phyloP scores from a whole-genome alignment of 148 eudicot genomes.

The Nepenthes mirabilis region DNA sequence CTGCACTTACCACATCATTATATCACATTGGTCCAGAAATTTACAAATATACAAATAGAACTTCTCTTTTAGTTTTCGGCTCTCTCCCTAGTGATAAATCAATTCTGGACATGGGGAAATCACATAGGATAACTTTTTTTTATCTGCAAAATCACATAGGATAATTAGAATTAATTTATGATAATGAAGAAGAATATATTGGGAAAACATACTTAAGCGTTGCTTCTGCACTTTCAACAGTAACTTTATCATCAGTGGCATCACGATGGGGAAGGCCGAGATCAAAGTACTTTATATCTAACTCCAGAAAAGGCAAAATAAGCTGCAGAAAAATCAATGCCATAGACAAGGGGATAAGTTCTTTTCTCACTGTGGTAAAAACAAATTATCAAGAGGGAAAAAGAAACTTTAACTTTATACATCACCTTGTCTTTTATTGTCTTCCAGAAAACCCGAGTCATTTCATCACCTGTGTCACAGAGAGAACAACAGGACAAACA shows the following conservation, averaged over 20 bases:
- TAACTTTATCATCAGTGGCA: conserved; percentile 42
- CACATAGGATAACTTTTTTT: neutral
- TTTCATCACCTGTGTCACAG: conserved; percentile 31
- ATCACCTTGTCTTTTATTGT: conserved; percentile 39
- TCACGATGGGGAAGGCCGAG: conserved; percentile 48
- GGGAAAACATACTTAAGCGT: conserved; percentile 27
- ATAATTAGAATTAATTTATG: no score
- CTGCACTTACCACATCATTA: conserved; percentile 19
- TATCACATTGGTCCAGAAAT: neutral
- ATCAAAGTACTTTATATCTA: conserved; percentile 36
- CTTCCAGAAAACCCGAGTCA: conserved; percentile 43
- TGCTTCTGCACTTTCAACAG: conserved; percentile 47
- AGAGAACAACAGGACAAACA: conserved; percentile 1
- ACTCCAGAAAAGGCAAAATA: conserved; percentile 27
- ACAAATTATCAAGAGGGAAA: neutral
- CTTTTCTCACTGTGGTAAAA: neutral
- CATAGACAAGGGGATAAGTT: neutral
- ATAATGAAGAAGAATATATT: neutral
- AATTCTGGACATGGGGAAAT: no score
- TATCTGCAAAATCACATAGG: neutral
- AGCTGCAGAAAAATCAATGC: conserved; percentile 16
- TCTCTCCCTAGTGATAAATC: no score
- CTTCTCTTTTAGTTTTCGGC: no score
- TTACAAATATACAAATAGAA: neutral
- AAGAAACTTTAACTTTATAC: neutral